Conservation (phyloP, 305 asterid genomes). For the Withania somnifera region DNA sequence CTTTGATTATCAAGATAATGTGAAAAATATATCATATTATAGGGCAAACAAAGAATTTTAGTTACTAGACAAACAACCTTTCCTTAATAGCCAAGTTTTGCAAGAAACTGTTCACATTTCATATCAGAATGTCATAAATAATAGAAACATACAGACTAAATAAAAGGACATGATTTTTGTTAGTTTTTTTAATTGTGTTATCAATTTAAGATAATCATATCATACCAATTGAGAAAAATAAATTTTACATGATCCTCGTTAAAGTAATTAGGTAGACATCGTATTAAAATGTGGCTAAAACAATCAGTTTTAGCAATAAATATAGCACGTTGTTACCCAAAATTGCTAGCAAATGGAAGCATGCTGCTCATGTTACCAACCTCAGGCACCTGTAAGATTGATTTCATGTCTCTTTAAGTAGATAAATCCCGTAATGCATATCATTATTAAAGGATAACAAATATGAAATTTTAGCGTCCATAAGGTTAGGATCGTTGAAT, state of each 20-base stretch:
- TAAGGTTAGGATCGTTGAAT: background rate
- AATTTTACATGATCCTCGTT: background rate
- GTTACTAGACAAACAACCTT: background rate
- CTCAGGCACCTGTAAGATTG: conserved; percentile 8
- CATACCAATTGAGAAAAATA: background rate
- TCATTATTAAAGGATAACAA: conserved; percentile 2
- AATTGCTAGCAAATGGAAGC: conserved; percentile 9
- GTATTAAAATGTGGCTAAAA: background rate
- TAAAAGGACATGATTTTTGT: background rate
- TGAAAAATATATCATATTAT: background rate
- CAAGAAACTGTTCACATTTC: background rate
- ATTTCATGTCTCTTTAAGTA: conserved; percentile 6
- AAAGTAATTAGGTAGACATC: background rate
- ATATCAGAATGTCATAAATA: background rate
- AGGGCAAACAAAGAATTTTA: background rate
- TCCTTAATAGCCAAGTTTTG: background rate
- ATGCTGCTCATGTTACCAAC: background rate
- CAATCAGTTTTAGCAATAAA: background rate
- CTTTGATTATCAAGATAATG: background rate
- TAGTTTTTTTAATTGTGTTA: background rate
- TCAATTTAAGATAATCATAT: background rate
- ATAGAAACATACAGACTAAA: background rate
- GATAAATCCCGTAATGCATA: conserved; percentile 15
- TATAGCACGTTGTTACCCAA: background rate
- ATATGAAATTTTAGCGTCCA: background rate